A percentile compares a stretch with the other conserved stretches of the same genome.
phyloP scores from a whole-genome alignment of 139 green algal genomes.

The Chlamydomonas incerta region DNA sequence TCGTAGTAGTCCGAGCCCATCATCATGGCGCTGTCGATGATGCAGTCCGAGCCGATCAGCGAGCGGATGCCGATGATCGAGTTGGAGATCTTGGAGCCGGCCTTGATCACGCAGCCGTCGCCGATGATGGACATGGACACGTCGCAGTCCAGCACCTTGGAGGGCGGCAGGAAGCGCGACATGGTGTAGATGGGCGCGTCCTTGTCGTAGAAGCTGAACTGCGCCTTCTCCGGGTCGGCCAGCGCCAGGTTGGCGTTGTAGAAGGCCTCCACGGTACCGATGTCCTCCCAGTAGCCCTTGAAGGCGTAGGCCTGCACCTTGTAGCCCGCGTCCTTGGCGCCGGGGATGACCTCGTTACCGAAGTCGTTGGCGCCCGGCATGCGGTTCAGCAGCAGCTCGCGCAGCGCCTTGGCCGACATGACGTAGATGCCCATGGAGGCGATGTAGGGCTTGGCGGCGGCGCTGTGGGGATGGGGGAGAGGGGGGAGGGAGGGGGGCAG shows the following conservation, averaged over 20 bases:
- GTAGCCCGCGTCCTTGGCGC: conserved; percentile 76
- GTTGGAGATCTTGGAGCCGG: conserved; percentile 55
- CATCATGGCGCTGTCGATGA: conserved; percentile 87
- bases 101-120: conserved; percentile 79
- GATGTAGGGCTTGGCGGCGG: conserved; percentile 95
- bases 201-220: conserved; percentile 87
- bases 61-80: conserved; percentile 71
- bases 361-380: conserved; percentile 90
- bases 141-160: conserved; percentile 69
- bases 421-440: conserved; percentile 99
- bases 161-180: conserved; percentile 73
- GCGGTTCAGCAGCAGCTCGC: conserved; percentile 76
- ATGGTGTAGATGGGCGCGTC: conserved; percentile 79
- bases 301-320: conserved; percentile 83
- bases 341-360: conserved; percentile 88
- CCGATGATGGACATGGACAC: conserved; percentile 84
- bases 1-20: conserved; percentile 99
- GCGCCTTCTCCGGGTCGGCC: conserved; percentile 80
- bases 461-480: conserved; percentile 56
- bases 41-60: conserved; percentile 64
- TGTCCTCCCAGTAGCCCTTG: conserved; percentile 95
- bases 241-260: conserved; percentile 97
- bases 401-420: conserved; percentile 78
- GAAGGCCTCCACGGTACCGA: conserved; percentile 96
- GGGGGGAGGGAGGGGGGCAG: neutral